These are phyloP conservation scores for Lantana camara DNA, from an alignment of 257 asterid genomes.

Conservation along the genomic window DNA sequence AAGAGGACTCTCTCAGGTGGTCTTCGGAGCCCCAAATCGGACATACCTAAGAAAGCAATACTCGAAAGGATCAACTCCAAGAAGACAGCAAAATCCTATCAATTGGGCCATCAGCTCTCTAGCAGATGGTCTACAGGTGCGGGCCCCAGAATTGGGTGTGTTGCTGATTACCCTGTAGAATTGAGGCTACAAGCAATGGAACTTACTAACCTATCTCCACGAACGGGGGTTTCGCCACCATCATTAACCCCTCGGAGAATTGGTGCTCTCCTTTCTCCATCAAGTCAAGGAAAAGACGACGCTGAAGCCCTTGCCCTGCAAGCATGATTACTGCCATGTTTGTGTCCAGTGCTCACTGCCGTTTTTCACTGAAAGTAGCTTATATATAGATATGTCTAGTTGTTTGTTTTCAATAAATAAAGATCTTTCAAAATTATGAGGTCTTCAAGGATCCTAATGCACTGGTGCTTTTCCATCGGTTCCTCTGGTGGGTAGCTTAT, in stretches of 20 bases:
- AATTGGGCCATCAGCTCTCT: slow-evolving; percentile 75
- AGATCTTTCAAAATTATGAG: not conserved
- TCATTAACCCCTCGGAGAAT: slow-evolving; percentile 39
- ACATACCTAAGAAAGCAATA: slow-evolving; percentile 63
- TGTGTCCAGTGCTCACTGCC: not conserved
- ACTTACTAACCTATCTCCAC: slow-evolving; percentile 79
- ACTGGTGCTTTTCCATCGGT: too few relatives aligned
- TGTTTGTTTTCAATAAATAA: slow-evolving; percentile 20
- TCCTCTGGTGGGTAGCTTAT: too few relatives aligned
- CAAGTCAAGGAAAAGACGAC: slow-evolving; percentile 26
- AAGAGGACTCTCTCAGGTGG: slow-evolving; percentile 88
- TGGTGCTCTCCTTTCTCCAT: slow-evolving; percentile 35
- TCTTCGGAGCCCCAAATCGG: slow-evolving; percentile 79
- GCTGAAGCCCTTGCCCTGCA: slow-evolving; percentile 6
- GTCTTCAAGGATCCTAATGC: too few relatives aligned
- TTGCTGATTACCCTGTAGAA: slow-evolving; percentile 86
- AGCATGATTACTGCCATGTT: not conserved
- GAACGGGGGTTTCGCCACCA: slow-evolving; percentile 26
- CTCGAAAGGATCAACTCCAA: slow-evolving; percentile 81
- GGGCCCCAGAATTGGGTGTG: slow-evolving; percentile 93
- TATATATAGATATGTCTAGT: slow-evolving; percentile 10
- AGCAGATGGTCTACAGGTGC: slow-evolving; percentile 82
- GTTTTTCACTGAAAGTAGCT: slow-evolving; percentile 7
- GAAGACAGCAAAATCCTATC: slow-evolving; percentile 72
- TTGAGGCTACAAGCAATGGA: slow-evolving; percentile 85